These are phyloP conservation scores for Geotrichum fermentans DNA, from an alignment of 1,139 yeast species.

Conservation along the genomic window DNA sequence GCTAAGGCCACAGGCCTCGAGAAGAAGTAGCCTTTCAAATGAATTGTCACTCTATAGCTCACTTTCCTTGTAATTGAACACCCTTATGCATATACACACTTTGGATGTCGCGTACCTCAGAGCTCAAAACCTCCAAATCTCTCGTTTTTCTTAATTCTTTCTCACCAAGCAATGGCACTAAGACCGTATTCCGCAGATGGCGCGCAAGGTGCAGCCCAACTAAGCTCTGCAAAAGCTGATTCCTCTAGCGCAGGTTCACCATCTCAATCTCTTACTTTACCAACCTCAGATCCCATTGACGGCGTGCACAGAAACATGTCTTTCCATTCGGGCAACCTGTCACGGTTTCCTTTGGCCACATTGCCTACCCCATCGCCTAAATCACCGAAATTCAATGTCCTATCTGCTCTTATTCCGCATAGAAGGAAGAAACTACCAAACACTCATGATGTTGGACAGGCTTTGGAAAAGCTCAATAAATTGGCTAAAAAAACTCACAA, in stretches of 20 bases:
- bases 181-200: no score
- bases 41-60: background rate
- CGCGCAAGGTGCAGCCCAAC: no score
- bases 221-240: no score
- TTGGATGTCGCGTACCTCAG: no score
- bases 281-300: no score
- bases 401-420: constrained; percentile 3
- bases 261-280: no score
- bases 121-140: no score
- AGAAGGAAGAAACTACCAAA: constrained; percentile 13
- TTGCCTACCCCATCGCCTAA: constrained; percentile 2
- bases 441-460: constrained; percentile 15
- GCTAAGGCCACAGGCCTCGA: constrained; percentile 54
- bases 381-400: constrained; percentile 7
- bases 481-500: constrained; percentile 11
- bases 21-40: background rate
- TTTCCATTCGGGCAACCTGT: constrained; percentile 8
- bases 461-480: constrained; percentile 15
- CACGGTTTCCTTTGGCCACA: constrained; percentile 7
- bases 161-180: no score
- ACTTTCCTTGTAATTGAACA: constrained; percentile 5
- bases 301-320: background rate
- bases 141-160: no score
- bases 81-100: constrained; percentile 1
- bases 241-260: no score